A percentile compares a stretch with the other conserved stretches of the same genome.
phyloP scores from a whole-genome alignment of 768 basidiomycete genomes.

The Hebeloma cylindrosporum region DNA sequence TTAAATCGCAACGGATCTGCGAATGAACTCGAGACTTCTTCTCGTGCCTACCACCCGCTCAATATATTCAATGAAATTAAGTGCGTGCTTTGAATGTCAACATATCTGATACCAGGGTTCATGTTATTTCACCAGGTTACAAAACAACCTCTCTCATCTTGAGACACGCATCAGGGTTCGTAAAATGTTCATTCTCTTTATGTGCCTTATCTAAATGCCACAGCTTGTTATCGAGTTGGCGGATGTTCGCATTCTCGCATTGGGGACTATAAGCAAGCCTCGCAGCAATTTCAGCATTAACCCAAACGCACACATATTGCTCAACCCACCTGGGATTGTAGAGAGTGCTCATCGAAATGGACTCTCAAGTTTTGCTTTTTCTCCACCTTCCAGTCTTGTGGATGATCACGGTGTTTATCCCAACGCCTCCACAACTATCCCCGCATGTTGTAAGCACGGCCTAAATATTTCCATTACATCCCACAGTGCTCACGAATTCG shows the following conservation, averaged over 20 bases:
- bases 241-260: conserved; percentile 71
- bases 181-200: conserved; percentile 11
- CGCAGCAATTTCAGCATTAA: conserved; percentile 60
- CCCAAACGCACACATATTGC: conserved; percentile 61
- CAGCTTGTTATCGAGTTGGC: conserved; percentile 69
- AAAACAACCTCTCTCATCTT: conserved; percentile 66
- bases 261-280: conserved; percentile 64
- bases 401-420: conserved; percentile 49
- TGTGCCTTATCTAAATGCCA: neutral
- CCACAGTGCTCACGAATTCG: conserved; percentile 6
- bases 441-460: conserved; percentile 32
- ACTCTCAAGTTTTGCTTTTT: conserved; percentile 12
- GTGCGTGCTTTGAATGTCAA: conserved; percentile 37
- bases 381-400: conserved; percentile 22
- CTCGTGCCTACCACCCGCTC: conserved; percentile 67
- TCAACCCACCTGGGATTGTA: conserved; percentile 69
- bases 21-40: conserved; percentile 66
- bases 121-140: conserved; percentile 43
- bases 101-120: neutral
- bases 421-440: conserved; percentile 27
- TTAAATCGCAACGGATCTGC: conserved; percentile 75
- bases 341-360: conserved; percentile 20
- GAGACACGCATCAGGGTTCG: conserved; percentile 66
- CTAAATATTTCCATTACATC: conserved; percentile 4
- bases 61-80: conserved; percentile 75